These are phyloP conservation scores for Isochrysis galbana DNA, from an alignment of 78 protist genomes.

Conservation along the genomic window DNA sequence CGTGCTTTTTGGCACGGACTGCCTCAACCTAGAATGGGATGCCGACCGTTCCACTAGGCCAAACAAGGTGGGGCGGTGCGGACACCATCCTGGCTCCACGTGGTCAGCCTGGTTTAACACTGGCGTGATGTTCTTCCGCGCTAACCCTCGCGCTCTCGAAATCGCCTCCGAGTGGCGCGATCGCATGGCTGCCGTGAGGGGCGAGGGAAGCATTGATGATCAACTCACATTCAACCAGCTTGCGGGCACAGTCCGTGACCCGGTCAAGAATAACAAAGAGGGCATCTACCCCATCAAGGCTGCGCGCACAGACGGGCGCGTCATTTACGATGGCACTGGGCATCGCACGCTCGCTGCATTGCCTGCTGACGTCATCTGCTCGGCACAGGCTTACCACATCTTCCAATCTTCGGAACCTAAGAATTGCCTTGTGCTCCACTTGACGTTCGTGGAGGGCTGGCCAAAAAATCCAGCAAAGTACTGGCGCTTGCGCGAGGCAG, in stretches of 20 bases:
- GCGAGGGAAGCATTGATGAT: not conserved
- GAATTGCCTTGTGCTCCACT: not conserved
- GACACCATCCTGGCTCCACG: not conserved
- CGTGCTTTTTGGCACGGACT: not conserved
- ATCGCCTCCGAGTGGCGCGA: not conserved
- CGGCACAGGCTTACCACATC: not conserved
- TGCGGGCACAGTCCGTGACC: not conserved
- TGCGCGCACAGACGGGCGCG: not conserved
- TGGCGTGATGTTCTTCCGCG: not conserved
- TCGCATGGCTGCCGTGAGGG: not conserved
- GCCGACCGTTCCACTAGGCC: not conserved
- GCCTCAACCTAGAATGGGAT: not conserved
- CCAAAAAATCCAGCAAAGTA: not conserved
- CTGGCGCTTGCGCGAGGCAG: slow-evolving; percentile 18
- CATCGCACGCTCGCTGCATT: not conserved
- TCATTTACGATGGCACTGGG: not conserved
- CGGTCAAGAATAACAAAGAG: not conserved
- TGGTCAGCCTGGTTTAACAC: slow-evolving; percentile 4
- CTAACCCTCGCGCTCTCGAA: not conserved
- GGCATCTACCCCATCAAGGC: not conserved
- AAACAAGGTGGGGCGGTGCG: not conserved
- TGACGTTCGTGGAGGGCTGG: slow-evolving; percentile 18
- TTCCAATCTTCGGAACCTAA: not conserved
- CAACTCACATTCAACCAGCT: slow-evolving; percentile 16
- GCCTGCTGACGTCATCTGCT: not conserved